phyloP scores from a whole-genome alignment of 176 grass and related monocot species.

The Eleusine indica region DNA sequence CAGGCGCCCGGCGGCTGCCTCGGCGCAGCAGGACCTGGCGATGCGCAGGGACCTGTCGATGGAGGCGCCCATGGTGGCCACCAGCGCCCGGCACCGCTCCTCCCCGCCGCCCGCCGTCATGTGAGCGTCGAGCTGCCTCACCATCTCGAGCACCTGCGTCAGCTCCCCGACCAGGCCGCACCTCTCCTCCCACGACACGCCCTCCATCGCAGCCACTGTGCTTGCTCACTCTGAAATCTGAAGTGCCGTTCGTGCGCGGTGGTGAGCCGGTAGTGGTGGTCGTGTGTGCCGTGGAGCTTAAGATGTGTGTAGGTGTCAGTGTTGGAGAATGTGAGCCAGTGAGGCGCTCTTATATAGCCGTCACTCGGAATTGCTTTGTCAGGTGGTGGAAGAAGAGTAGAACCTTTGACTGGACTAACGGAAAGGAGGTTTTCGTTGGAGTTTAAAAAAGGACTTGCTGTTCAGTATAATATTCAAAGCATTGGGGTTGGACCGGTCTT shows the following conservation, averaged over 20 bases:
- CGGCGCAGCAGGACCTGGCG: slow-evolving; percentile 29
- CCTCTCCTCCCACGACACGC: slow-evolving; percentile 30
- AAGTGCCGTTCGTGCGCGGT: background rate
- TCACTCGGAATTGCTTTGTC: no score
- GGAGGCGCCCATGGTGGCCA: slow-evolving; percentile 49
- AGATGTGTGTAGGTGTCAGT: background rate
- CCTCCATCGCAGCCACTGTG: slow-evolving; percentile 34
- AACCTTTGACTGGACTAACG: slow-evolving; percentile 48
- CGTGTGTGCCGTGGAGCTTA: background rate
- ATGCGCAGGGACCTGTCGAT: slow-evolving; percentile 70
- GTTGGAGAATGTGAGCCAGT: background rate
- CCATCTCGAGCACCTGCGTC: slow-evolving; percentile 52
- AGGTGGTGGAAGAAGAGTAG: slow-evolving; percentile 35
- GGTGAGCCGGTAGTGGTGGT: no score
- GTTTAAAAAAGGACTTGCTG: slow-evolving; percentile 12
- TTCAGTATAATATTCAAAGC: slow-evolving; percentile 26
- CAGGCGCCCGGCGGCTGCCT: background rate
- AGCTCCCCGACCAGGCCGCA: slow-evolving; percentile 62
- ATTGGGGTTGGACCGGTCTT: slow-evolving; percentile 49
- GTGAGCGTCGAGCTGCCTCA: slow-evolving; percentile 61
- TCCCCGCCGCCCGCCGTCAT: slow-evolving; percentile 24
- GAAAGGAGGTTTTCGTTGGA: background rate
- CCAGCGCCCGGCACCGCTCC: slow-evolving; percentile 54
- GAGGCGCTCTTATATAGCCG: slow-evolving; percentile 42
- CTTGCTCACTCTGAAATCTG: no score